Base-by-base conservation (phyloP, 208 protist genomes). In the Leishmania major region DNA sequence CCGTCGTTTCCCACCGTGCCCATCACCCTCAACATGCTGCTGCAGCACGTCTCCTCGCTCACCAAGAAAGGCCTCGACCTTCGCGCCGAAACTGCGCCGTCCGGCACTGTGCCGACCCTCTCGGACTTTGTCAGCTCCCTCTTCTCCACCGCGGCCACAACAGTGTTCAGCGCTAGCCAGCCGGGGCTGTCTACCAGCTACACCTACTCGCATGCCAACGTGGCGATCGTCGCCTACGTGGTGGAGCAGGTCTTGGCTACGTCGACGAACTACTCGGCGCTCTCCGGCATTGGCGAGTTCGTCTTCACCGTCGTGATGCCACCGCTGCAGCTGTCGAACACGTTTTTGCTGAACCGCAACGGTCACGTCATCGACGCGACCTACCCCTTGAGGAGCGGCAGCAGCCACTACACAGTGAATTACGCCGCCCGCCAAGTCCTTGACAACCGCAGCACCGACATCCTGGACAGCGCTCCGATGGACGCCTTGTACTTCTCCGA, bases 41-140 rank as follows among this genome's bases (percentile, higher is more conserved):
- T 96, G 62, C 69, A 84, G 75, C 92, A 96, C 80, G 91, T 86
- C 19, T 93, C 90, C 0, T 90, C 90, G 22, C 64, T 96, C 53
- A 90, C 80, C 19, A 90, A 92, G 35, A 74, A n/a, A 0, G 81
- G 83, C 15, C 90, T 91, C 60, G 28, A 74, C 35, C 49, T 77
- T 5, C 73, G 75, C 22, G 78, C 57, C 57, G 78, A 51, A 3
- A 31, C 51, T 7, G 81, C 57, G 17, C 77, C 80, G 7, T 84
- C 69, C 25, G 79, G 72, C 10, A 78, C 72, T 35, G 78, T 73
- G 19, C 74, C 79, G 19, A 86, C 64, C 7, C 74, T 91, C n/a
- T 64, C 57, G 10, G 78, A 1, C 22, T 95, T 93, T 79, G 81
- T 91, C 25, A 78, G 86, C 22, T 37, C 40, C 11, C 78, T 93